These are phyloP conservation scores for Taphrina pruni DNA, from an alignment of 1,139 yeast species.

Conservation along the genomic window DNA sequence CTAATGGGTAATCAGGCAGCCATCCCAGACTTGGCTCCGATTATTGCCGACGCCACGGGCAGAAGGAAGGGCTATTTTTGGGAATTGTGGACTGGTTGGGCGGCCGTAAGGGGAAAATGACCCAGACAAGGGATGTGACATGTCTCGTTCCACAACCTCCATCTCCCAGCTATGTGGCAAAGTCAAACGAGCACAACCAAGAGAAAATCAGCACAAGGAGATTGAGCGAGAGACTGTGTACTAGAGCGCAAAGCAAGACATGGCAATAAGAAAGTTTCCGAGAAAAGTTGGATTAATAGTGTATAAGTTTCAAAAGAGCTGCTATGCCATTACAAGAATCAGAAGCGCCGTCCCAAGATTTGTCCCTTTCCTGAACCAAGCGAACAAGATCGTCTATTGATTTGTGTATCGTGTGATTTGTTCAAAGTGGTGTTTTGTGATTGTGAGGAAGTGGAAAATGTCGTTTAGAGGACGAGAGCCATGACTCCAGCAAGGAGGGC, in stretches of 20 bases:
- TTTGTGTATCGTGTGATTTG: slow-evolving; percentile 10
- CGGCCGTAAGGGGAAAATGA: slow-evolving; percentile 3
- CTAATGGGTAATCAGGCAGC: not conserved
- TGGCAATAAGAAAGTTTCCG: not conserved
- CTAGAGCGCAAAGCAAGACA: not conserved
- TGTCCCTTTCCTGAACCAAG: slow-evolving; percentile 4
- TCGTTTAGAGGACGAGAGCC: slow-evolving; percentile 34
- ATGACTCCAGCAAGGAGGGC: slow-evolving; percentile 33
- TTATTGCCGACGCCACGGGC: not conserved
- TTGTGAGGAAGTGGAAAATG: not conserved
- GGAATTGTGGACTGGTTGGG: not conserved
- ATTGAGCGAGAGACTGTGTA: too few relatives aligned
- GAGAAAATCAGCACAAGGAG: too few relatives aligned
- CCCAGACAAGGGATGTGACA: not conserved
- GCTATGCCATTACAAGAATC: slow-evolving; percentile 33
- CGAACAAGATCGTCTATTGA: slow-evolving; percentile 15
- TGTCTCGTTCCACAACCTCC: not conserved
- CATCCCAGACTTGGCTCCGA: not conserved
- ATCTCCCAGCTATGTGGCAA: not conserved
- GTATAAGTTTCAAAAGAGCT: slow-evolving; percentile 18
- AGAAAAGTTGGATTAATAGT: slow-evolving; percentile 24
- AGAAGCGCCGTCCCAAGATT: slow-evolving; percentile 10
- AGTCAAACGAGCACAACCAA: too few relatives aligned
- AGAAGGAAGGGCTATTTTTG: not conserved
- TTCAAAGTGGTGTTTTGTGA: slow-evolving; percentile 10